These are phyloP conservation scores for Suillus fuscotomentosus DNA, from an alignment of 768 basidiomycete genomes.

Conservation along the genomic window DNA sequence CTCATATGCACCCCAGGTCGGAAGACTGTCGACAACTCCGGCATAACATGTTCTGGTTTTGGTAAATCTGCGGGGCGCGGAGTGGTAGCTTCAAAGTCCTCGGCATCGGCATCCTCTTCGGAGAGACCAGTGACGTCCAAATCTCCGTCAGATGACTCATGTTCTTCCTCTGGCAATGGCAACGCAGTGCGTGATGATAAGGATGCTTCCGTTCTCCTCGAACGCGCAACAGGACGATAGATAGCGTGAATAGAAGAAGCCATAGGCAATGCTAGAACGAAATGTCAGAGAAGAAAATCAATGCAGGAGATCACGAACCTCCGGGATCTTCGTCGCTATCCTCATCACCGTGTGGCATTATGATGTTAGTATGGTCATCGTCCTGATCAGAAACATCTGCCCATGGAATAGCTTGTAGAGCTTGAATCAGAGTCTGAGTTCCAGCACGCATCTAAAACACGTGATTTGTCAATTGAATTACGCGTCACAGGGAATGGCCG, in stretches of 20 bases:
- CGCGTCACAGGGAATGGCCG: slow-evolving; percentile 23
- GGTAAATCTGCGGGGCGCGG: slow-evolving; percentile 35
- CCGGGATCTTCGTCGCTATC: slow-evolving; percentile 64
- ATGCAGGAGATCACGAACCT: slow-evolving; percentile 31
- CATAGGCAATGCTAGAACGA: slow-evolving; percentile 38
- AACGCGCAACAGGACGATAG: slow-evolving; percentile 75
- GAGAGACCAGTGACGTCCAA: slow-evolving; percentile 33
- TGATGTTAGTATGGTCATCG: slow-evolving; percentile 51
- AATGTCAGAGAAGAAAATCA: slow-evolving; percentile 1
- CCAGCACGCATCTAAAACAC: slow-evolving; percentile 73
- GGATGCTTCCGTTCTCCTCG: slow-evolving; percentile 40
- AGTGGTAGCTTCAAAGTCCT: slow-evolving; percentile 57
- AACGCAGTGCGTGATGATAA: slow-evolving; percentile 14
- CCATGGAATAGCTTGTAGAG: slow-evolving; percentile 83
- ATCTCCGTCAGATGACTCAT: slow-evolving; percentile 32
- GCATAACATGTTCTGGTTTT: slow-evolving; percentile 7
- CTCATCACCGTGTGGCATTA: slow-evolving; percentile 40
- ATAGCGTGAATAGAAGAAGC: slow-evolving; percentile 90
- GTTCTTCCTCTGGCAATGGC: slow-evolving; percentile 22
- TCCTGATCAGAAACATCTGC: slow-evolving; percentile 66
- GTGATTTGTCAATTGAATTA: slow-evolving; percentile 9
- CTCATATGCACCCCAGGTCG: slow-evolving; percentile 21
- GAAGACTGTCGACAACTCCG: slow-evolving; percentile 5
- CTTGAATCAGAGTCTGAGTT: slow-evolving; percentile 87
- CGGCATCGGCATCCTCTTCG: slow-evolving; percentile 55